A percentile compares a stretch with the other conserved stretches of the same genome.
Conservation (phyloP, 164 flowering plant species). For the Vitis amurensis region DNA sequence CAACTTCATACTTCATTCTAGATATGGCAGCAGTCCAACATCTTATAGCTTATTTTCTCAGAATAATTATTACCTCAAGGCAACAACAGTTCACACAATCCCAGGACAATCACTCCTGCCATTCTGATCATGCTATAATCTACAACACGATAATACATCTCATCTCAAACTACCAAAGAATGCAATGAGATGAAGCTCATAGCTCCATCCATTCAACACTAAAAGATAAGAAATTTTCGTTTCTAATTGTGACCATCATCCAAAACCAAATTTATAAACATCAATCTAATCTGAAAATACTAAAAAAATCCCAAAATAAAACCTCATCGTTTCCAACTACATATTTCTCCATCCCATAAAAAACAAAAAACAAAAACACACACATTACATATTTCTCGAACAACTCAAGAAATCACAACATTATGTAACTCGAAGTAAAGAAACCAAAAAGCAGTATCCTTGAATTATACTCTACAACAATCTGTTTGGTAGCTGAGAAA, state of each 20-base stretch:
- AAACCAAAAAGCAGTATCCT: not conserved
- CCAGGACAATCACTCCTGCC: too few species aligned
- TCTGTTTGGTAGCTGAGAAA: too few species aligned
- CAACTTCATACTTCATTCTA: too few species aligned
- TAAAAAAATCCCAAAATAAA: not conserved
- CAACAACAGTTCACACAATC: too few species aligned
- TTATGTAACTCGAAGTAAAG: not conserved
- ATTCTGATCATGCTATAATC: too few species aligned
- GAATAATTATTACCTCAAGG: too few species aligned
- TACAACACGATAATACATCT: too few species aligned
- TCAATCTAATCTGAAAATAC: not conserved
- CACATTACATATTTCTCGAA: not conserved
- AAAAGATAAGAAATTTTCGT: not conserved
- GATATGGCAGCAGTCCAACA: too few species aligned
- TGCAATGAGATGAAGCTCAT: not conserved
- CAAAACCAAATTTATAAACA: not conserved
- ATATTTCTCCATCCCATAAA: not conserved
- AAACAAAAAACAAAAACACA: not conserved
- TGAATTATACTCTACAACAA: too few species aligned
- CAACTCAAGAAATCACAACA: not conserved
- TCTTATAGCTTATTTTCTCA: too few species aligned
- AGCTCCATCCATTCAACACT: not conserved
- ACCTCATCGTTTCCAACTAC: not conserved
- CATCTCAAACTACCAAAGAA: not conserved
- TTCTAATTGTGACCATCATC: not conserved